Evolutionary conservation across 2,329 filamentous ascomycete genomes (phyloP).

Genomic region (Aspergillus costaricaensis): DNA sequence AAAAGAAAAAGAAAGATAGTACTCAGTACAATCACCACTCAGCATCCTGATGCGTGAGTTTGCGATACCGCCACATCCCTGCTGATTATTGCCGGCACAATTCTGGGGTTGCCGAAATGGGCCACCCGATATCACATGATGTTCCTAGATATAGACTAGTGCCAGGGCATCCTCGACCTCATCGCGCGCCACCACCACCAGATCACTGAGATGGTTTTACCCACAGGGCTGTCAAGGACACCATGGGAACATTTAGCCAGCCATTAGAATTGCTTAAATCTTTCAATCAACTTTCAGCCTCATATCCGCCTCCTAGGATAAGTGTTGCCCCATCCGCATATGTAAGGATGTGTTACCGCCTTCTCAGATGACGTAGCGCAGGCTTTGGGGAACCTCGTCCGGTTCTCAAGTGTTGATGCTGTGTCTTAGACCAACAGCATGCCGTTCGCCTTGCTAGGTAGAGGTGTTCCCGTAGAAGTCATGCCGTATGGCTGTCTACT

Average conservation of each 20-base stretch:
- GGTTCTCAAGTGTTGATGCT: neutral
- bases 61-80: conserved; percentile 3
- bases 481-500: neutral
- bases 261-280: neutral
- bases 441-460: neutral
- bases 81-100: conserved; percentile 3
- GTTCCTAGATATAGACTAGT: conserved; percentile 2
- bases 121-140: conserved; percentile 3
- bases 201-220: neutral
- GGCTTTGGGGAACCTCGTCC: neutral
- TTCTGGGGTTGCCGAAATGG: neutral
- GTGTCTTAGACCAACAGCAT: neutral
- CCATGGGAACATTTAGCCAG: neutral
- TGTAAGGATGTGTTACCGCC: neutral
- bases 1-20: neutral
- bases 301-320: neutral
- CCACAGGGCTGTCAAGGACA: neutral
- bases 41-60: neutral
- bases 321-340: neutral
- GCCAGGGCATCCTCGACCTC: conserved; percentile 6
- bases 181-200: neutral
- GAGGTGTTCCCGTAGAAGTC: neutral
- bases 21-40: too few species aligned
- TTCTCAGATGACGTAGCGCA: neutral
- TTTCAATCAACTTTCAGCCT: neutral